These are phyloP conservation scores for Colletotrichum lentis DNA, from an alignment of 2,329 filamentous ascomycete genomes.

Conservation along the genomic window DNA sequence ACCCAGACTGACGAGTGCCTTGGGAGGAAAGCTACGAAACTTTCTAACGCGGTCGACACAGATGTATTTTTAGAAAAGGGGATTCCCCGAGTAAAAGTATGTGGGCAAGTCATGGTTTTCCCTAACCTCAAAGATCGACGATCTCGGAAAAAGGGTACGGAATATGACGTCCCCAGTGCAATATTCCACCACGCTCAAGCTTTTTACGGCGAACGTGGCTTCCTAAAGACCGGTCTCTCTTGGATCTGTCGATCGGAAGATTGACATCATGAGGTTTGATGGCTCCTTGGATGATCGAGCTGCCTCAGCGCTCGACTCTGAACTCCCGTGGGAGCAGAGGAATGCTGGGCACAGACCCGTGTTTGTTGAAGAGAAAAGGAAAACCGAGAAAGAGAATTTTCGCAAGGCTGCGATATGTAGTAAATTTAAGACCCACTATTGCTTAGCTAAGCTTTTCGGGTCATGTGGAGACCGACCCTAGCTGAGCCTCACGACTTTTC, in stretches of 20 bases:
- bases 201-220: constrained; percentile 73
- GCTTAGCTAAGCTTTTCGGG: constrained; percentile 29
- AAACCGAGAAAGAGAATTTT: constrained; percentile 44
- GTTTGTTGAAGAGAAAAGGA: constrained; percentile 53
- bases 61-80: background rate
- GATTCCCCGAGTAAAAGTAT: constrained; percentile 49
- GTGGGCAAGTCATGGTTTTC: constrained; percentile 86
- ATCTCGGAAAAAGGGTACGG: constrained; percentile 87
- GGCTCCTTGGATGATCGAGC: constrained; percentile 86
- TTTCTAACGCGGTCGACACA: background rate
- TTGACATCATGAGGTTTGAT: constrained; percentile 79
- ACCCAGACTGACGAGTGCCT: background rate
- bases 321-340: constrained; percentile 69
- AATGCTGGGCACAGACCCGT: constrained; percentile 88
- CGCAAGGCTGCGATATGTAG: constrained; percentile 36
- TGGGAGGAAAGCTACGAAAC: background rate
- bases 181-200: constrained; percentile 71
- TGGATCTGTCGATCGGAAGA: constrained; percentile 95
- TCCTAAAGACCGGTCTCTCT: constrained; percentile 73
- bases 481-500: constrained; percentile 22
- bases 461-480: constrained; percentile 4
- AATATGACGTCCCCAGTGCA: constrained; percentile 79
- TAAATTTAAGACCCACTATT: constrained; percentile 27
- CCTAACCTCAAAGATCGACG: constrained; percentile 89
- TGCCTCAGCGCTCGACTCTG: constrained; percentile 82